These are phyloP conservation scores for Exutisphaerella laricina DNA, from an alignment of 2,329 filamentous ascomycete species.

Conservation along the genomic window DNA sequence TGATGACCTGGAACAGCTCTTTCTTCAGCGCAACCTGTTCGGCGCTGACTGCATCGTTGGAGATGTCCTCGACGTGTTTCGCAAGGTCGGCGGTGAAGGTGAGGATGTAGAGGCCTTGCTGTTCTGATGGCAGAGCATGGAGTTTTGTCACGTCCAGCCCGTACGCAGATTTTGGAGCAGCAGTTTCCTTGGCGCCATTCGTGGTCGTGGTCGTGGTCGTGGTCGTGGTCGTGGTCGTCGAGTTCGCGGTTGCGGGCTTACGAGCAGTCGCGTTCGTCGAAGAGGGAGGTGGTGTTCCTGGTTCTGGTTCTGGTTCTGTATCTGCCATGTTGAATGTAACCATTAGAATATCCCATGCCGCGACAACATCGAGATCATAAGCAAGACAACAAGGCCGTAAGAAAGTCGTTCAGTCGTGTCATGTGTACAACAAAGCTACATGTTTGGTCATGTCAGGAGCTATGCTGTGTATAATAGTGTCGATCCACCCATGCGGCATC, in stretches of 20 bases:
- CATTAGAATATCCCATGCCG: conserved; percentile 7
- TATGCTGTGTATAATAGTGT: background rate
- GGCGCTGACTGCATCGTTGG: conserved; percentile 72
- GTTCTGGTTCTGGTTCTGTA: conserved; percentile 10
- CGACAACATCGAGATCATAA: background rate
- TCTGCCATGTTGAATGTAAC: conserved; percentile 18
- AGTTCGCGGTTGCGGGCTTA: background rate
- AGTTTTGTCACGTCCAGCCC: conserved; percentile 86
- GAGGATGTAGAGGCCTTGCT: conserved; percentile 90
- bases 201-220: conserved; percentile 7
- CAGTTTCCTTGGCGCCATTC: conserved; percentile 17
- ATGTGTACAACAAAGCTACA: no score
- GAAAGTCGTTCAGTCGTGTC: background rate
- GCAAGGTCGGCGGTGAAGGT: conserved; percentile 79
- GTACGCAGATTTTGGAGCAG: conserved; percentile 22
- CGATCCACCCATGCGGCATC: background rate
- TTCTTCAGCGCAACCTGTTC: conserved; percentile 91
- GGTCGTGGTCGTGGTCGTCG: conserved; percentile 5
- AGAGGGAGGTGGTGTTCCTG: no score
- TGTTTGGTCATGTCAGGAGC: background rate
- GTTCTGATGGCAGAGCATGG: conserved; percentile 81
- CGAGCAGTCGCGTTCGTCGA: conserved; percentile 8
- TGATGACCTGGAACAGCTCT: conserved; percentile 89
- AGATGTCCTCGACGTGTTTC: conserved; percentile 69
- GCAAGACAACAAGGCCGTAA: background rate